phyloP scores from a whole-genome alignment of 2,329 filamentous ascomycete genomes.

The Nemania sp. region DNA sequence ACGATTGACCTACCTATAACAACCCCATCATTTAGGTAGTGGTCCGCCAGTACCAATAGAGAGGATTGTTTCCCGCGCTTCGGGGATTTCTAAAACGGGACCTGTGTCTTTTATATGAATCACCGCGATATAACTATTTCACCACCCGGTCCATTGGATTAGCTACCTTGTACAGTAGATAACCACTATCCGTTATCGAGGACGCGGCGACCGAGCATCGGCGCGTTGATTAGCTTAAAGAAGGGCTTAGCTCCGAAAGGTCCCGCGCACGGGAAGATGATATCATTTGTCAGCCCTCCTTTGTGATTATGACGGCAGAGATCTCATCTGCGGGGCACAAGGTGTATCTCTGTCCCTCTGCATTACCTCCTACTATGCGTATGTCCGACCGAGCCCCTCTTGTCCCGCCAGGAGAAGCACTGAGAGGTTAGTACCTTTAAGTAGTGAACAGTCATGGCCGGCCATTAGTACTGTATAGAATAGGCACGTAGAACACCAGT shows the following conservation, averaged over 20 bases:
- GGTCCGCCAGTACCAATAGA: neutral
- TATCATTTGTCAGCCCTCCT: slow-evolving; percentile 49
- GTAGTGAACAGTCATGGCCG: slow-evolving; percentile 2
- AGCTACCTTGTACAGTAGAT: neutral
- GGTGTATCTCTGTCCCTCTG: slow-evolving; percentile 15
- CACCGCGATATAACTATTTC: neutral
- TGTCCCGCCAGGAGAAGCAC: slow-evolving; percentile 8
- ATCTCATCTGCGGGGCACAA: slow-evolving; percentile 42
- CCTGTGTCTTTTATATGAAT: neutral
- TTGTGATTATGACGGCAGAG: slow-evolving; percentile 46
- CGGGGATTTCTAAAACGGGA: neutral
- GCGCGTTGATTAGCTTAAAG: slow-evolving; percentile 30
- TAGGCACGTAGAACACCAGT: neutral
- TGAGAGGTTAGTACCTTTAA: neutral
- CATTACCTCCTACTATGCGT: too few relatives aligned
- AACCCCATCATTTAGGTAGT: neutral
- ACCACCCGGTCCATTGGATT: too few relatives aligned
- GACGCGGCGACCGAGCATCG: slow-evolving; percentile 31
- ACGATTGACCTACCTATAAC: too few relatives aligned
- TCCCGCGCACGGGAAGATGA: slow-evolving; percentile 39
- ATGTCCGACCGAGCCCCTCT: slow-evolving; percentile 35
- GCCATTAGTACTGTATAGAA: slow-evolving; percentile 20
- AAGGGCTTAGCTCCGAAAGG: slow-evolving; percentile 36
- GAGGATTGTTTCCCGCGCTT: too few relatives aligned
- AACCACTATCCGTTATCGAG: neutral